Base-by-base conservation (phyloP, 192 early-diverging fungal species). In the Cladochytrium replicatum region DNA sequence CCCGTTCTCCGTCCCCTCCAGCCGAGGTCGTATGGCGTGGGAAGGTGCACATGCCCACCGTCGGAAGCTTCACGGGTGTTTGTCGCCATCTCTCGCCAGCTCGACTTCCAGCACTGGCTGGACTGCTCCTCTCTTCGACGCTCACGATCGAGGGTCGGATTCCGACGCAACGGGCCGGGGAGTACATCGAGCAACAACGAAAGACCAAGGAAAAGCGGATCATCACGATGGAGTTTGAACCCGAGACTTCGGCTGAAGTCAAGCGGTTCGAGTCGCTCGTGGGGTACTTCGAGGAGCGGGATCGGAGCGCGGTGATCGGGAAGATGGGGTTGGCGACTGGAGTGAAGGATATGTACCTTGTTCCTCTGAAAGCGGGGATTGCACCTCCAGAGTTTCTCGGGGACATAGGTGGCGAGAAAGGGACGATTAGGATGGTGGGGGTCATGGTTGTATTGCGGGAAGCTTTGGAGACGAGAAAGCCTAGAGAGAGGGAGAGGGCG, bases 321-420 rank as follows among this genome's bases (percentile, higher is more conserved):
- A 67, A 80, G 30, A 66, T 68, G 41, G 77, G 73, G 24, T 65
- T 75, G 9, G 66, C 54, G 30, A n/a, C n/a, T n/a, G n/a, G n/a
- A n/a, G 74, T 86, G 17, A 86, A 84, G 55, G 86, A 88, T 41
- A 76, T 88, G 75, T 88, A 88, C 52, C 23, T 88, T 27, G 58
- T 86, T 4, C 84, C 86, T 27, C 46, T 88, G 5, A 52, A 49
- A 24, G 54, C 58, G 11, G 63, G n/a, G n/a, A n/a, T n/a, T n/a
- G n/a, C n/a, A n/a, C n/a, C n/a, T n/a, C n/a, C n/a, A n/a, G n/a
- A n/a, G n/a, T n/a, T n/a, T n/a, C n/a, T n/a, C n/a, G n/a, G n/a
- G n/a, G n/a, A n/a, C n/a, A n/a, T n/a, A n/a, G n/a, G n/a, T n/a
- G n/a, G n/a, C n/a, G n/a, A n/a, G n/a, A n/a, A n/a, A n/a, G n/a